phyloP scores from a whole-genome alignment of 2,329 filamentous ascomycete species.

The Sclerotinia nivalis region DNA sequence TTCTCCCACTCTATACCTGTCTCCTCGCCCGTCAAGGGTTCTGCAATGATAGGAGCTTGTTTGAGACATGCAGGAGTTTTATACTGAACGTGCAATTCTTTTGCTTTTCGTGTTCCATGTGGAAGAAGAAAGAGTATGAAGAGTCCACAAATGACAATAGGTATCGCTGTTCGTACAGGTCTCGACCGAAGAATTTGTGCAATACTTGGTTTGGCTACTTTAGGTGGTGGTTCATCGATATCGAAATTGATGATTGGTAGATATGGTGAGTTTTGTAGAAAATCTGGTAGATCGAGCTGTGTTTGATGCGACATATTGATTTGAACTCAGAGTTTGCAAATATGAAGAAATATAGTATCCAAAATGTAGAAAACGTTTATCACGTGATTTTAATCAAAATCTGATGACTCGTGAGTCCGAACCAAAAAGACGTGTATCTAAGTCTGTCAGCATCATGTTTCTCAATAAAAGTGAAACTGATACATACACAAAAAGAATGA shows the following conservation, averaged over 20 bases:
- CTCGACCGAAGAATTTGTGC: slow-evolving; percentile 44
- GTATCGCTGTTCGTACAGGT: slow-evolving; percentile 38
- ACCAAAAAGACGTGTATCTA: neutral
- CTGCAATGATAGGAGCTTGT: slow-evolving; percentile 19
- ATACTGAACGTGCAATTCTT: slow-evolving; percentile 16
- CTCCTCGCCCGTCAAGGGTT: slow-evolving; percentile 16
- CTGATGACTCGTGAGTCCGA: neutral
- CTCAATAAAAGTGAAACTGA: too few relatives aligned
- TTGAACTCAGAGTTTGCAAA: too few relatives aligned
- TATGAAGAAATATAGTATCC: neutral
- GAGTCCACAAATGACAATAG: slow-evolving; percentile 21
- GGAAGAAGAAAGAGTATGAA: slow-evolving; percentile 16
- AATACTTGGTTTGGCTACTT: slow-evolving; percentile 38
- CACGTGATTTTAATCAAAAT: neutral
- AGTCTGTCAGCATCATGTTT: neutral
- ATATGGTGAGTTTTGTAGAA: slow-evolving; percentile 37
- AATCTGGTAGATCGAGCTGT: slow-evolving; percentile 30
- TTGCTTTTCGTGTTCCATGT: slow-evolving; percentile 5
- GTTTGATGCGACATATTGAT: slow-evolving; percentile 1
- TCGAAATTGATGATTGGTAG: slow-evolving; percentile 22
- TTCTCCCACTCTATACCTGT: slow-evolving; percentile 45
- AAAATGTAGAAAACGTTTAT: neutral
- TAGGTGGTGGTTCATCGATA: slow-evolving; percentile 14
- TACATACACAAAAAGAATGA: neutral
- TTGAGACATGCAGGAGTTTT: slow-evolving; percentile 18